Percentiles rank a stretch among this genome's conserved stretches.
phyloP scores from a whole-genome alignment of 2,329 filamentous ascomycete species.

The Immersiporthe knoxdaviesiana region DNA sequence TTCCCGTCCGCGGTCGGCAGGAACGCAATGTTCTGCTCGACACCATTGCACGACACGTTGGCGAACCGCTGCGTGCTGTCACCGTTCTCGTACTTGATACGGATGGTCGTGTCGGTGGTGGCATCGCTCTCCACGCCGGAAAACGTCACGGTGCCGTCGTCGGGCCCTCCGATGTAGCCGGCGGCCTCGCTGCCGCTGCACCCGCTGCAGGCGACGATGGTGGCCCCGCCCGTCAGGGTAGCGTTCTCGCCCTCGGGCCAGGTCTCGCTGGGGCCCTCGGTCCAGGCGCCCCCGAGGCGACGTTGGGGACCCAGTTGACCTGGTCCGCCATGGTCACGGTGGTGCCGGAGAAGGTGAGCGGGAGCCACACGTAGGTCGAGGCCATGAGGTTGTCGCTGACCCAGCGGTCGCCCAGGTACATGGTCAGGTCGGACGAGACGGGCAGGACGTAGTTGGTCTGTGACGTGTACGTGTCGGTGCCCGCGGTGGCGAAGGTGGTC shows the following conservation, averaged over 20 bases:
- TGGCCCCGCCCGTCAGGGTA: conserved; percentile 50
- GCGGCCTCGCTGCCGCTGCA: conserved; percentile 56
- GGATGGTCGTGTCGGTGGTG: conserved; percentile 52
- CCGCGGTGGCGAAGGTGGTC: conserved; percentile 59
- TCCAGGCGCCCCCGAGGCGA: conserved; percentile 29
- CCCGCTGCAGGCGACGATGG: conserved; percentile 50
- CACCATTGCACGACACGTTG: conserved; percentile 59
- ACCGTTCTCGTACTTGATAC: conserved; percentile 60
- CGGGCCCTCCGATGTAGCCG: conserved; percentile 58
- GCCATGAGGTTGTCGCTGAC: conserved; percentile 58
- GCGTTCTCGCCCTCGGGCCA: conserved; percentile 56
- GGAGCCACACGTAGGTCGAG: conserved; percentile 69
- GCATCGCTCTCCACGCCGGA: conserved; percentile 46
- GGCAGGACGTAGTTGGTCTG: conserved; percentile 64
- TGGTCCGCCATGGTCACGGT: conserved; percentile 54
- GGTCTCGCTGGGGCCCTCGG: conserved; percentile 48
- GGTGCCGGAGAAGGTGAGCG: conserved; percentile 57
- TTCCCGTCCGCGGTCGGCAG: conserved; percentile 50
- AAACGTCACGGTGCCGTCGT: conserved; percentile 52
- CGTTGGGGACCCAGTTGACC: conserved; percentile 55
- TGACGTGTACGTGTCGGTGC: conserved; percentile 59
- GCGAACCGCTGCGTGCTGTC: conserved; percentile 56
- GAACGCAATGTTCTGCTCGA: conserved; percentile 53
- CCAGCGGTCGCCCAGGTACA: conserved; percentile 73
- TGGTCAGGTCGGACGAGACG: conserved; percentile 43